phyloP scores from a whole-genome alignment of 2,329 filamentous ascomycete genomes.

The Pleomassaria siparia region DNA sequence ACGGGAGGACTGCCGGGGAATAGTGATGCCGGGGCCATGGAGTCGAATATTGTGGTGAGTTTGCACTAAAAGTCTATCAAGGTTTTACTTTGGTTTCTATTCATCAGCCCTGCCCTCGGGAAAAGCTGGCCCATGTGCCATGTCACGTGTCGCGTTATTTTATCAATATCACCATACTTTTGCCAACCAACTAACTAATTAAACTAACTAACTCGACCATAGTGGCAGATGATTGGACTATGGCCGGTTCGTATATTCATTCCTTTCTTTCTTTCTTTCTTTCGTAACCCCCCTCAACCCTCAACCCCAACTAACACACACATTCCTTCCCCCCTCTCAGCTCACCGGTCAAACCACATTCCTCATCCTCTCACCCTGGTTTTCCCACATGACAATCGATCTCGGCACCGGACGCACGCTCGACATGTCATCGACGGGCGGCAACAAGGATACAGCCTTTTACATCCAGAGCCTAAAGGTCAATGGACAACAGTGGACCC shows the following conservation, averaged over 20 bases:
- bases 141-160: too few relatives aligned
- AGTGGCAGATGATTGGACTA: slow-evolving; percentile 39
- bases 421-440: slow-evolving; percentile 56
- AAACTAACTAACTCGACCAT: not conserved
- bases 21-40: slow-evolving; percentile 72
- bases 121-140: too few relatives aligned
- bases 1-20: slow-evolving; percentile 66
- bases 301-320: not conserved
- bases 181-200: too few relatives aligned
- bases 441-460: slow-evolving; percentile 48
- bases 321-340: too few relatives aligned
- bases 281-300: not conserved
- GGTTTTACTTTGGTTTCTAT: too few relatives aligned
- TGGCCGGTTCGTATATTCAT: slow-evolving; percentile 15
- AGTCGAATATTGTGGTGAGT: slow-evolving; percentile 59
- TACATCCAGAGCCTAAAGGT: slow-evolving; percentile 69
- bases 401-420: slow-evolving; percentile 59
- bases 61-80: too few relatives aligned
- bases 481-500: slow-evolving; percentile 64
- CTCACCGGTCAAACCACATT: slow-evolving; percentile 70
- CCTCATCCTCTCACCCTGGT: slow-evolving; percentile 55
- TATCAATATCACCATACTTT: too few relatives aligned
- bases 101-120: too few relatives aligned
- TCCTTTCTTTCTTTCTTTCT: not conserved
- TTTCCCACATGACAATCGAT: slow-evolving; percentile 57